Percentiles rank a stretch among this genome's conserved stretches.
Conservation (phyloP, 768 basidiomycete genomes). For the Tylopilus sp. region DNA sequence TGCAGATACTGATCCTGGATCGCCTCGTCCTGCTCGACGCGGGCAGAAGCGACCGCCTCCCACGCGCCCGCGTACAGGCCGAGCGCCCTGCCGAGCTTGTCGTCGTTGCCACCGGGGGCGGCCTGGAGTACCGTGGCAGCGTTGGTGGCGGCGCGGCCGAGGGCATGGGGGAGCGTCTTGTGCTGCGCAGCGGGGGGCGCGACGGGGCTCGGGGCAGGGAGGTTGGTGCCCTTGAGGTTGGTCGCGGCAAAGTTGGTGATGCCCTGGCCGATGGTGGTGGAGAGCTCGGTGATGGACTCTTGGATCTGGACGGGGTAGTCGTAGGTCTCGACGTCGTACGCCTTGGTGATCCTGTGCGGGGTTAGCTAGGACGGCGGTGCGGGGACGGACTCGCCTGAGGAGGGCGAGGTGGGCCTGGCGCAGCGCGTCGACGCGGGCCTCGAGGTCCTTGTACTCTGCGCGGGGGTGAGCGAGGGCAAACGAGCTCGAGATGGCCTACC, state of each 20-base stretch:
- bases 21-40: conserved; percentile 74
- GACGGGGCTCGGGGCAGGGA: conserved; percentile 65
- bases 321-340: conserved; percentile 84
- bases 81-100: conserved; percentile 76
- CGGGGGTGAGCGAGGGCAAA: background rate
- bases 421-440: conserved; percentile 91
- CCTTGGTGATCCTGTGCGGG: conserved; percentile 67
- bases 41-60: conserved; percentile 78
- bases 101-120: conserved; percentile 47
- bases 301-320: conserved; percentile 90
- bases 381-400: conserved; percentile 58
- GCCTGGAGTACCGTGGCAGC: conserved; percentile 49
- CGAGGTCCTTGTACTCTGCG: conserved; percentile 95
- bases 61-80: conserved; percentile 76
- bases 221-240: conserved; percentile 85
- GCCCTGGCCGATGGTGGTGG: conserved; percentile 65
- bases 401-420: conserved; percentile 70
- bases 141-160: conserved; percentile 72
- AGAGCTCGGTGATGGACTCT: conserved; percentile 73
- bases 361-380: background rate
- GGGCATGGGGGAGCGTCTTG: conserved; percentile 96
- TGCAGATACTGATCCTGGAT: conserved; percentile 66
- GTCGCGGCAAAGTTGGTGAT: conserved; percentile 82
- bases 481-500: conserved; percentile 39
- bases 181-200: conserved; percentile 61